Evolutionary conservation across 768 basidiomycete species (phyloP).

Genomic region (Suillus weaverae): DNA sequence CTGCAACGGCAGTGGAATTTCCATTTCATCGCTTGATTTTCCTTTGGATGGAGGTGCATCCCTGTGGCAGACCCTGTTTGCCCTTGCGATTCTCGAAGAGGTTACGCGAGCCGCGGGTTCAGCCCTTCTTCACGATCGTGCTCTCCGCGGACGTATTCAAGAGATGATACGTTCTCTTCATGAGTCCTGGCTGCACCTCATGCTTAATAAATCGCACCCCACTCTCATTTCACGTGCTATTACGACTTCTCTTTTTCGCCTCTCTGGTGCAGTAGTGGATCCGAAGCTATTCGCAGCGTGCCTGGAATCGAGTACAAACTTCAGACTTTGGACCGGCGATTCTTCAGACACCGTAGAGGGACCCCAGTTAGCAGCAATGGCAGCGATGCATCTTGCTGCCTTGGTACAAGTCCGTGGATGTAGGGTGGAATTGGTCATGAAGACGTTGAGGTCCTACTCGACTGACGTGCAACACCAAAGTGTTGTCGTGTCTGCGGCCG

Average conservation of each 20-base stretch:
- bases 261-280: slow-evolving; percentile 43
- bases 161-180: slow-evolving; percentile 34
- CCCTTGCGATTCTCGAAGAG: slow-evolving; percentile 40
- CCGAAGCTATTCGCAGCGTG: slow-evolving; percentile 37
- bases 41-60: slow-evolving; percentile 2
- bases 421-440: slow-evolving; percentile 32
- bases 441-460: slow-evolving; percentile 26
- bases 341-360: slow-evolving; percentile 10
- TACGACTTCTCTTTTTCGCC: slow-evolving; percentile 44
- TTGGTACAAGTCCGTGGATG: slow-evolving; percentile 29
- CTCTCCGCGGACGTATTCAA: slow-evolving; percentile 10
- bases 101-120: slow-evolving; percentile 14
- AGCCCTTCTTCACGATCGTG: slow-evolving; percentile 24
- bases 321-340: background rate
- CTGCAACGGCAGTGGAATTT: background rate
- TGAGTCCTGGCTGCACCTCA: slow-evolving; percentile 38
- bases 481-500: slow-evolving; percentile 24
- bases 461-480: slow-evolving; percentile 26
- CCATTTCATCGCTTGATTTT: slow-evolving; percentile 1
- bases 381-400: slow-evolving; percentile 26
- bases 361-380: slow-evolving; percentile 15
- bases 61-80: slow-evolving; percentile 44
- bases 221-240: slow-evolving; percentile 39
- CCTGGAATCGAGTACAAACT: slow-evolving; percentile 14
- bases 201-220: slow-evolving; percentile 5